Conservation (phyloP, 2,329 filamentous ascomycete species). For the Beauveria sp. region DNA sequence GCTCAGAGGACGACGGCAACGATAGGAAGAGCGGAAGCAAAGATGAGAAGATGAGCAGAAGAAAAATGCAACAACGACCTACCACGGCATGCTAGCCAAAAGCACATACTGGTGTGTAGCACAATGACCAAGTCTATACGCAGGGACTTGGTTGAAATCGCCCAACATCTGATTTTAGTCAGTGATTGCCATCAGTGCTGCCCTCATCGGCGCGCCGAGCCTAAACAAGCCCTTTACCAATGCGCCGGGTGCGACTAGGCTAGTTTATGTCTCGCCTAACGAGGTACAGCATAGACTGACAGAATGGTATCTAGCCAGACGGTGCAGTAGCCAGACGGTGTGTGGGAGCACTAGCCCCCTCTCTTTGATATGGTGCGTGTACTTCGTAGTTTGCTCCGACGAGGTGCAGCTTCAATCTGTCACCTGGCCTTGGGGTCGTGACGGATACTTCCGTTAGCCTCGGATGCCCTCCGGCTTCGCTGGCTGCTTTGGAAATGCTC, state of each 20-base stretch:
- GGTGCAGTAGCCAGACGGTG: too few relatives aligned
- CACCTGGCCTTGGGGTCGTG: neutral
- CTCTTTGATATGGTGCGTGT: neutral
- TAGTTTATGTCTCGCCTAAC: neutral
- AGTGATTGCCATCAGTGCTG: neutral
- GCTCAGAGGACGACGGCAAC: neutral
- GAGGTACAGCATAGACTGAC: neutral
- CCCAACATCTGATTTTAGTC: neutral
- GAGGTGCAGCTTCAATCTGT: neutral
- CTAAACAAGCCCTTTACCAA: slow-evolving; percentile 6
- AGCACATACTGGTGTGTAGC: too few relatives aligned
- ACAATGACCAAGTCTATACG: too few relatives aligned
- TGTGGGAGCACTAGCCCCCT: neutral
- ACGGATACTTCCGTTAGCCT: slow-evolving; percentile 3
- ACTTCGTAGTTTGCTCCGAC: neutral
- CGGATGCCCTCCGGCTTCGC: neutral
- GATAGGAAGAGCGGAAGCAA: neutral
- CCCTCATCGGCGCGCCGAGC: neutral
- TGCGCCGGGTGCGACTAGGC: neutral
- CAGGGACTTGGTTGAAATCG: neutral
- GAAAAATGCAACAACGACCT: neutral
- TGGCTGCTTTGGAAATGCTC: too few relatives aligned
- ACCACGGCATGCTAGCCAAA: too few relatives aligned
- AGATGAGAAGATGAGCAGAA: neutral
- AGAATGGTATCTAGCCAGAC: neutral